Base-by-base conservation (phyloP, 179 eudicot species). In the Camellia oleifera region DNA sequence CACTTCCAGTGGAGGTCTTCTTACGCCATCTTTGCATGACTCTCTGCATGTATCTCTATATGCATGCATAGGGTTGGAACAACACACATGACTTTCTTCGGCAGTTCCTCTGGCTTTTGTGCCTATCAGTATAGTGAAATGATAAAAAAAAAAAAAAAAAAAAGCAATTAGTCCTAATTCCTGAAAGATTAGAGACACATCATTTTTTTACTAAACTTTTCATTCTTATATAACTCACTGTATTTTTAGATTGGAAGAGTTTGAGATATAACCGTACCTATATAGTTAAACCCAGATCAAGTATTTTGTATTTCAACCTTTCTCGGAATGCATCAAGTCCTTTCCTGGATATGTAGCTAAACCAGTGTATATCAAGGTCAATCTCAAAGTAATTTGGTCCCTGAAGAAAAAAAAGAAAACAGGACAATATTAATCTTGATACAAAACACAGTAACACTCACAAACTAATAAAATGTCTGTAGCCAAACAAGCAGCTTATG, bases 371-470 rank as follows among this genome's bases (percentile, higher is more conserved):
- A 85, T 94, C 99, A 75, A 94, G 88, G 77, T 96, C 99, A 77
- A 96, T 87, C 81, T 96, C 98, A 78, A 95, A 96, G 90, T 96
- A 96, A 80, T 90, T 89, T 14, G 93, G 81, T 0, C 99, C 99
- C 99, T 96, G 88, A 53, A 77, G 23, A n/a, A 48, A 69, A 18
- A 8, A 48, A 48, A 48, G 40, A 32, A 32, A 32, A 1, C 2
- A 48, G 52, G 52, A 48, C 40, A 48, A 7, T 7, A 48, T 48
- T 4, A 48, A 48, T 48, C 52, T 48, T 48, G 52, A 48, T 48
- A 7, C 40, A 32, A 32, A 32, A 32, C 40, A 32, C 2, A 32
- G 40, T 32, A 32, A 32, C 40, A 32, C 40, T 32, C 40, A 32
- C 40, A 32, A 32, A 32, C 2, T 32, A 32, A 32, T 32, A 32